These are phyloP conservation scores for Vigna hirtella DNA, from an alignment of 306 rosid species.

Conservation along the genomic window DNA sequence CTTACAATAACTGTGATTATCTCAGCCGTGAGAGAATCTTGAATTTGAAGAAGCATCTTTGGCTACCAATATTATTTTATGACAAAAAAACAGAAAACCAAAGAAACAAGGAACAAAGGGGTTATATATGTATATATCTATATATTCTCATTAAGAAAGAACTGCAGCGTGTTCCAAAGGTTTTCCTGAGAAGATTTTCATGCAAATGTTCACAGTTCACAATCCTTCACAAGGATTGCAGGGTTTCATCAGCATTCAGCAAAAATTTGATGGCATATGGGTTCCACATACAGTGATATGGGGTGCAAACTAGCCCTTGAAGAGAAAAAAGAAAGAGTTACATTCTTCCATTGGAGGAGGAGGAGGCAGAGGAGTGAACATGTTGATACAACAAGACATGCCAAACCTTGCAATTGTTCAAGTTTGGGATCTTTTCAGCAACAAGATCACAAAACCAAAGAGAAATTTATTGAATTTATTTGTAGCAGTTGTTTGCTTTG, in stretches of 20 bases:
- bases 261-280: constrained; percentile 15
- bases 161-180: constrained; percentile 7
- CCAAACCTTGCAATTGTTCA: constrained; percentile 26
- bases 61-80: constrained; percentile 28
- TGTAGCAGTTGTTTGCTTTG: constrained; percentile 65
- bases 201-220: constrained; percentile 30
- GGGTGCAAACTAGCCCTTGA: constrained; percentile 43
- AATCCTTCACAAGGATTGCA: constrained; percentile 23
- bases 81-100: constrained; percentile 33
- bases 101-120: constrained; percentile 19
- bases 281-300: constrained; percentile 39
- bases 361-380: constrained; percentile 28
- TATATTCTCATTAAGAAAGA: neutral
- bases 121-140: neutral
- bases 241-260: constrained; percentile 31
- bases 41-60: constrained; percentile 33
- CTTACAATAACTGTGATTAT: constrained; percentile 22
- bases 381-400: constrained; percentile 17
- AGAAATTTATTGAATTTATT: constrained; percentile 45
- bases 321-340: constrained; percentile 42
- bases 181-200: constrained; percentile 27
- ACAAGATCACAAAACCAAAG: constrained; percentile 43
- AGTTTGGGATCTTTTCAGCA: constrained; percentile 28
- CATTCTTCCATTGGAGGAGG: neutral
- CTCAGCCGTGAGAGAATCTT: constrained; percentile 28